These are phyloP conservation scores for Cutaneotrichosporon cavernicola DNA, from an alignment of 1,284 basidiomycete species.

Conservation along the genomic window DNA sequence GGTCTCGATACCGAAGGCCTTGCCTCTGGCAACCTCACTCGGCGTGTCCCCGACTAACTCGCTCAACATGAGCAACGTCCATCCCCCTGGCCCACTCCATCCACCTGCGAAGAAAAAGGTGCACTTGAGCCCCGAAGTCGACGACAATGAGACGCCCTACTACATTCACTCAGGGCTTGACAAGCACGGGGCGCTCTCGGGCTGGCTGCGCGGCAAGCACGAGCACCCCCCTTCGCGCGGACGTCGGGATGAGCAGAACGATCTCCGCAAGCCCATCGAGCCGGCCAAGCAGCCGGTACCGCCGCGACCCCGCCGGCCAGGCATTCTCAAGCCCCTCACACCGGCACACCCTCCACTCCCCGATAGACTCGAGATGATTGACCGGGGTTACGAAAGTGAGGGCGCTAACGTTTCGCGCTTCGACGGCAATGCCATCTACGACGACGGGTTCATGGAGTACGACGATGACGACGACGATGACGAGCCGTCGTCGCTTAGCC, in stretches of 20 bases:
- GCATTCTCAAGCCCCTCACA: constrained; percentile 13
- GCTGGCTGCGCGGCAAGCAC: constrained; percentile 40
- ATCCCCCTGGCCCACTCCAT: constrained; percentile 4
- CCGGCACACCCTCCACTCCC: constrained; percentile 10
- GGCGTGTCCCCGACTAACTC: not conserved
- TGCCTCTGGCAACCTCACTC: not conserved
- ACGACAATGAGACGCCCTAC: constrained; percentile 35
- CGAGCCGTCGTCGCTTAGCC: constrained; percentile 74
- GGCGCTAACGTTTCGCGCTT: constrained; percentile 29
- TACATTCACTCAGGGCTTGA: constrained; percentile 55
- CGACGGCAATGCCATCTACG: constrained; percentile 9
- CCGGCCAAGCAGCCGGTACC: not conserved
- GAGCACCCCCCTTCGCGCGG: constrained; percentile 5
- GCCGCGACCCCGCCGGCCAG: constrained; percentile 6
- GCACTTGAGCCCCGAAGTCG: constrained; percentile 22
- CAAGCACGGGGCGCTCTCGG: constrained; percentile 49
- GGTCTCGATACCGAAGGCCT: not conserved
- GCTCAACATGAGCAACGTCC: not conserved
- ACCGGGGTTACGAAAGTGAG: constrained; percentile 44
- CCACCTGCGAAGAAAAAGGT: constrained; percentile 18
- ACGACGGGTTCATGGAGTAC: constrained; percentile 11
- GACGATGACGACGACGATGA: constrained; percentile 52
- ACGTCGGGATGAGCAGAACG: not conserved
- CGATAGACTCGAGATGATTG: constrained; percentile 3
- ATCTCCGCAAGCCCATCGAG: not conserved